These are phyloP conservation scores for Curvularia spicifera DNA, from an alignment of 2,329 filamentous ascomycete species.

Conservation along the genomic window DNA sequence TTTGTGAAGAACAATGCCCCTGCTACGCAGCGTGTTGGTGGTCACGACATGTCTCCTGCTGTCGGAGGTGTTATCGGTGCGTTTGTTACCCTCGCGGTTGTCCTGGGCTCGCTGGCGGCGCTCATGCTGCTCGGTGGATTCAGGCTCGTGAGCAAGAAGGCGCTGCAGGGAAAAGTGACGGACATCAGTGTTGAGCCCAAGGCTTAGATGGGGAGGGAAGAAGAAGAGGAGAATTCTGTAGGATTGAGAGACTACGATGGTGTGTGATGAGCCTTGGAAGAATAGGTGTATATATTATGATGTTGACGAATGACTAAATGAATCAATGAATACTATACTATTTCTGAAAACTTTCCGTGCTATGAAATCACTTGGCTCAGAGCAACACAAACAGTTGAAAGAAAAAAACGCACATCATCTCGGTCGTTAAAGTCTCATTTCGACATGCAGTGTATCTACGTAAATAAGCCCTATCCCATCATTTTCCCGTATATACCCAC, in stretches of 20 bases:
- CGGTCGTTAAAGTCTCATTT: background rate
- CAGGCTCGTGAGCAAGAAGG: slow-evolving; percentile 64
- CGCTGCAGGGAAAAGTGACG: slow-evolving; percentile 25
- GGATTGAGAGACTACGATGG: too few relatives aligned
- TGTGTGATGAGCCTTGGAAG: too few relatives aligned
- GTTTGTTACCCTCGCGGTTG: slow-evolving; percentile 69
- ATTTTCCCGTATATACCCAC: background rate
- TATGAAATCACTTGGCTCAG: background rate
- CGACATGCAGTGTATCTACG: background rate
- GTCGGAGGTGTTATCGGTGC: slow-evolving; percentile 84
- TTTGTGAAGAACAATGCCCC: slow-evolving; percentile 34
- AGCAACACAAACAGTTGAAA: too few relatives aligned
- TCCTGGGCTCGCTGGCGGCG: slow-evolving; percentile 61
- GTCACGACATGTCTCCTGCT: slow-evolving; percentile 64
- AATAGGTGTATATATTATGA: background rate
- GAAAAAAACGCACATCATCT: background rate
- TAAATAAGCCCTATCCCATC: background rate
- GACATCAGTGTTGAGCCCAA: slow-evolving; percentile 13
- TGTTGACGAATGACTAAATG: slow-evolving; percentile 4
- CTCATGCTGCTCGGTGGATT: slow-evolving; percentile 64
- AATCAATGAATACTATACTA: background rate
- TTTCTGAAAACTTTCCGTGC: background rate
- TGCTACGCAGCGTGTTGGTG: slow-evolving; percentile 25
- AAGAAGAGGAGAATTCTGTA: too few relatives aligned
- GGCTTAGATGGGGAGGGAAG: slow-evolving; percentile 14